Conservation (phyloP, 805 yeast genomes). For the Kodamaea kakaduensis region DNA sequence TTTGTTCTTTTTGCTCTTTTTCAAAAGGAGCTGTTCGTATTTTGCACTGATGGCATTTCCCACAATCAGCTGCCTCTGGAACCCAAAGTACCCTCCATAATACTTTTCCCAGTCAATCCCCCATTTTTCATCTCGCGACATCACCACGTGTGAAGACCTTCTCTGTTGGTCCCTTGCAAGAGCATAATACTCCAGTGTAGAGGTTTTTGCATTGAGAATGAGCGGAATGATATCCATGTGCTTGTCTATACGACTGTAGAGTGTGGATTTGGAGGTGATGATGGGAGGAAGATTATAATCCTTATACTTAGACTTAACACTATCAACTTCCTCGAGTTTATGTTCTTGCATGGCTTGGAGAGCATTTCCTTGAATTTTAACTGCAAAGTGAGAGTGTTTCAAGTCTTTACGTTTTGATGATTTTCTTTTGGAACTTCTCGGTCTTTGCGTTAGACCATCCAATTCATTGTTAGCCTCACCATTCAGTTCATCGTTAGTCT, state of each 20-base stretch:
- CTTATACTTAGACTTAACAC: slow-evolving; percentile 15
- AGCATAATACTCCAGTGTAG: slow-evolving; percentile 46
- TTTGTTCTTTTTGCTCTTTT: slow-evolving; percentile 28
- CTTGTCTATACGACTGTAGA: slow-evolving; percentile 26
- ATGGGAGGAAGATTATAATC: slow-evolving; percentile 21
- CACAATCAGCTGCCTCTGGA: slow-evolving; percentile 50
- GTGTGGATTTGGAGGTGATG: slow-evolving; percentile 25
- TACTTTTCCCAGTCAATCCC: slow-evolving; percentile 43
- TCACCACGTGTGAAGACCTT: slow-evolving; percentile 36
- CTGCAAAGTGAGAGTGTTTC: slow-evolving; percentile 10
- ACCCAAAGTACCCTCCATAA: slow-evolving; percentile 60
- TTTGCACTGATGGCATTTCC: slow-evolving; percentile 39
- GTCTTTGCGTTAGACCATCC: no score
- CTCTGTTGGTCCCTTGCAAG: slow-evolving; percentile 42
- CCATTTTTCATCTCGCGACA: slow-evolving; percentile 47
- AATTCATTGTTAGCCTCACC: background rate
- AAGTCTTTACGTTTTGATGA: background rate
- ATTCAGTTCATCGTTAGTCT: background rate
- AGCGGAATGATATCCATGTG: slow-evolving; percentile 31
- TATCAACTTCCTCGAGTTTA: slow-evolving; percentile 12
- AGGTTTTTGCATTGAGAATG: slow-evolving; percentile 40
- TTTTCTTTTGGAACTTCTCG: background rate
- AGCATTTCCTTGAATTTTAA: slow-evolving; percentile 11
- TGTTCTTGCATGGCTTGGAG: slow-evolving; percentile 15
- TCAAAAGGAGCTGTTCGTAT: slow-evolving; percentile 27